These are phyloP conservation scores for Euclidium syriacum DNA, from an alignment of 345 rosid species.

Conservation along the genomic window DNA sequence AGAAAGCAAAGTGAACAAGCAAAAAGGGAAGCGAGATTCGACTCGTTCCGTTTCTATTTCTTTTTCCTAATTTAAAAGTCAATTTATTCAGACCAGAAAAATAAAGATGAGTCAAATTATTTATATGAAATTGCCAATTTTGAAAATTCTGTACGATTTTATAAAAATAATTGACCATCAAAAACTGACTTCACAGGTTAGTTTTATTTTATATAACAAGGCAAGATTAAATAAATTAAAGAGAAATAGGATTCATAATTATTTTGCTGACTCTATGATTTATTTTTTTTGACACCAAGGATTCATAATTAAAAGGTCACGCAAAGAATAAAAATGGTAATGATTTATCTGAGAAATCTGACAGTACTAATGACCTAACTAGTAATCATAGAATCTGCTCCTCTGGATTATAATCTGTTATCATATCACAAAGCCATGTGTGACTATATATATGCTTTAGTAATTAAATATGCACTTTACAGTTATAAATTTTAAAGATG, in stretches of 20 bases:
- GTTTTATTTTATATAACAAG: no score
- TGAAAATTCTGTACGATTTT: not conserved
- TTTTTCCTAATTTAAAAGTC: not conserved
- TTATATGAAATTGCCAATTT: not conserved
- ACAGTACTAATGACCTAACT: slow-evolving; percentile 11
- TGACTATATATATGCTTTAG: not conserved
- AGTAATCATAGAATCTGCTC: slow-evolving; percentile 19
- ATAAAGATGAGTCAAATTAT: not conserved
- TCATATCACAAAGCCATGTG: not conserved
- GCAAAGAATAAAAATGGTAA: slow-evolving; percentile 21
- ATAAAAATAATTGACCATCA: no score
- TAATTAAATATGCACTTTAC: not conserved
- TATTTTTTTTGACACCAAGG: not conserved
- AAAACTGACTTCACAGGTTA: no score
- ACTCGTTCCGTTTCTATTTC: slow-evolving; percentile 13
- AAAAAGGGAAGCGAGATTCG: not conserved
- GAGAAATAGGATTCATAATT: not conserved
- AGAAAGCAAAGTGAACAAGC: slow-evolving; percentile 15
- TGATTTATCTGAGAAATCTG: slow-evolving; percentile 4
- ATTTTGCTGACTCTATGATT: no score
- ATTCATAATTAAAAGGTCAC: slow-evolving; percentile 16
- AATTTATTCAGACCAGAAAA: not conserved
- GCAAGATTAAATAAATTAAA: not conserved
- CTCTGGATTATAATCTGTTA: slow-evolving; percentile 19
- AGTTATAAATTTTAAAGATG: not conserved